Conservation (phyloP, 192 early-diverging fungal species). For the Ambispora gerdemannii region DNA sequence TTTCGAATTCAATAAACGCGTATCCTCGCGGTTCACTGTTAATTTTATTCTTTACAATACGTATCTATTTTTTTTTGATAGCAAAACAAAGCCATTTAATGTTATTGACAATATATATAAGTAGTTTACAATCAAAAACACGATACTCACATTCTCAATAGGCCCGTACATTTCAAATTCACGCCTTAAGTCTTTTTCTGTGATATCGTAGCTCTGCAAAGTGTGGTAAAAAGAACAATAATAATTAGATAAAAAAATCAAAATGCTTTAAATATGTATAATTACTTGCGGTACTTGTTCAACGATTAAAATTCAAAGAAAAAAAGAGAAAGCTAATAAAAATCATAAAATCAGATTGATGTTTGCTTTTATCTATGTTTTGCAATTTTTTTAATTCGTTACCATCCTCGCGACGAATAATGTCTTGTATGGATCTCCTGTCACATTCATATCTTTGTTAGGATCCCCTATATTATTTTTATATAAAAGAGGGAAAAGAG, state of each 20-base stretch:
- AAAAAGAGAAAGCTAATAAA: too few species aligned
- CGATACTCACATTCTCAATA: slow-evolving; percentile 65
- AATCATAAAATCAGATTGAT: too few species aligned
- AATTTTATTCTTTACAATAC: slow-evolving; percentile 62
- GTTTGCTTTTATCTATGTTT: too few species aligned
- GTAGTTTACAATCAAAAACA: not conserved
- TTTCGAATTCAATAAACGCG: slow-evolving; percentile 93
- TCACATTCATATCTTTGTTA: slow-evolving; percentile 64
- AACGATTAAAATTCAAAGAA: too few species aligned
- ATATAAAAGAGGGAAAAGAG: not conserved
- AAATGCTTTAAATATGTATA: too few species aligned
- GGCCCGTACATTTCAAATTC: slow-evolving; percentile 82
- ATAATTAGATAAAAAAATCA: too few species aligned
- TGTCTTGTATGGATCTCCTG: slow-evolving; percentile 89
- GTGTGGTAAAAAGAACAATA: not conserved
- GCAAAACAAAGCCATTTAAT: too few species aligned
- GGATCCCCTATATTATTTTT: slow-evolving; percentile 59
- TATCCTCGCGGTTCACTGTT: slow-evolving; percentile 83
- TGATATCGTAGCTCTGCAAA: slow-evolving; percentile 61
- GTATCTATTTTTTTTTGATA: slow-evolving; percentile 43
- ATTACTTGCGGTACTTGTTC: too few species aligned
- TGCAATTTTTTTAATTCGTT: too few species aligned
- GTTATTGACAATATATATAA: too few species aligned
- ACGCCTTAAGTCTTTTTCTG: slow-evolving; percentile 69
- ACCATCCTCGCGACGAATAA: slow-evolving; percentile 83